Conservation (phyloP, 2,329 filamentous ascomycete species). For the Penicillium verrucosum region DNA sequence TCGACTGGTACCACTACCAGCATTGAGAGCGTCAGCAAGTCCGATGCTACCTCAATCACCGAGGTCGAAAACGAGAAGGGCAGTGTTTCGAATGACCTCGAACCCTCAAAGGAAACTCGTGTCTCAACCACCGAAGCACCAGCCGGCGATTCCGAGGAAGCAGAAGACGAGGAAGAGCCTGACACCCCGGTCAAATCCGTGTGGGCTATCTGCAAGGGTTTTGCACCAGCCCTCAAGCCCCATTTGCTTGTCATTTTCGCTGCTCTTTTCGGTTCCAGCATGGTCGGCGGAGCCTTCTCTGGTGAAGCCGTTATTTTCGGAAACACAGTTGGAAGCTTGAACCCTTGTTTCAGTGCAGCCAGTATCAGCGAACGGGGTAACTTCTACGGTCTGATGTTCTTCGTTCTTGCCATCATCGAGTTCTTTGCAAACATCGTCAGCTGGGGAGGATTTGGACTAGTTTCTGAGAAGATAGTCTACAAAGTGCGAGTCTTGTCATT, state of each 20-base stretch:
- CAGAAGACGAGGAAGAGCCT: constrained; percentile 27
- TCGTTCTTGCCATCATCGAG: constrained; percentile 58
- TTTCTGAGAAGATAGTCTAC: constrained; percentile 64
- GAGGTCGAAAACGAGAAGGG: constrained; percentile 24
- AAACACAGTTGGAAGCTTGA: constrained; percentile 57
- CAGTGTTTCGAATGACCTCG: constrained; percentile 4
- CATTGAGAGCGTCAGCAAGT: constrained; percentile 37
- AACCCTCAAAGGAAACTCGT: constrained; percentile 13
- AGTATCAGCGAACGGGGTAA: constrained; percentile 51
- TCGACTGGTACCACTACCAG: constrained; percentile 48
- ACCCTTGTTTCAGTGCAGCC: constrained; percentile 50
- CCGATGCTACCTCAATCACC: constrained; percentile 25
- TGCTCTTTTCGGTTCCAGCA: constrained; percentile 50
- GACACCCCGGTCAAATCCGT: constrained; percentile 27
- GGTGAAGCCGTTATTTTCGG: constrained; percentile 60
- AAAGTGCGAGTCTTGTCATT: constrained; percentile 62
- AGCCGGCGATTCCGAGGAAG: constrained; percentile 14
- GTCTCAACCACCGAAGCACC: constrained; percentile 18
- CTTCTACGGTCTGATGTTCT: constrained; percentile 59
- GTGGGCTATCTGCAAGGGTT: constrained; percentile 29
- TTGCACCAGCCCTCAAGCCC: constrained; percentile 32
- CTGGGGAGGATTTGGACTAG: constrained; percentile 55
- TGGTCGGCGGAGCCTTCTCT: constrained; percentile 58
- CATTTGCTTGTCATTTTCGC: constrained; percentile 46
- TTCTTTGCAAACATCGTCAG: constrained; percentile 61